Evolutionary conservation across 371 early-diverging fungal genomes (phyloP).

Genomic region (Mortierella sp.): DNA sequence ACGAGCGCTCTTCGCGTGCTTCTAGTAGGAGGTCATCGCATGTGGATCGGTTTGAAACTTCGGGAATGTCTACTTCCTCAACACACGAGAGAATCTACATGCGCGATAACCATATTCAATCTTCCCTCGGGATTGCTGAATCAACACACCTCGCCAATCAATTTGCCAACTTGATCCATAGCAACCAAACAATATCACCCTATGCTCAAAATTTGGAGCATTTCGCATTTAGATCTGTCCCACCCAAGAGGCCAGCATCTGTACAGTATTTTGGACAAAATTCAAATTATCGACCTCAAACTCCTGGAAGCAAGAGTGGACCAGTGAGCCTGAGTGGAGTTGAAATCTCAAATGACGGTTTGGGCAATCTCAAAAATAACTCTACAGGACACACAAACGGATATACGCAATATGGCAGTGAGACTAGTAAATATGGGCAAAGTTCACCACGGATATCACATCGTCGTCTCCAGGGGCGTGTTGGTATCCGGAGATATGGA

Average conservation of each 20-base stretch:
- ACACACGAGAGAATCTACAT: conserved; percentile 49
- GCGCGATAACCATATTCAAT: conserved; percentile 65
- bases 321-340: conserved; percentile 19
- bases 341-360: conserved; percentile 29
- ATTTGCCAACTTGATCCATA: conserved; percentile 81
- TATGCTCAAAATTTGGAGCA: conserved; percentile 81
- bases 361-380: conserved; percentile 15
- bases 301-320: conserved; percentile 28
- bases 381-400: conserved; percentile 14
- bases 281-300: conserved; percentile 2
- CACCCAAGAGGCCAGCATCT: conserved; percentile 59
- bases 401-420: conserved; percentile 13
- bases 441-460: conserved; percentile 50
- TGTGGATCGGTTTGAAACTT: conserved; percentile 15
- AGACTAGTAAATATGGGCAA: conserved; percentile 24
- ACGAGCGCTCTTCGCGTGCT: conserved; percentile 10
- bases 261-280: conserved; percentile 49
- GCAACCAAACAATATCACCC: conserved; percentile 89
- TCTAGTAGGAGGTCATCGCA: conserved; percentile 20
- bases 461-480: conserved; percentile 43
- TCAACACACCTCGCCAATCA: conserved; percentile 75
- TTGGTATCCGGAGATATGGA: conserved; percentile 49
- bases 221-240: conserved; percentile 80
- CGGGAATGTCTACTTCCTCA: conserved; percentile 36
- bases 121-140: conserved; percentile 77